Conservation (phyloP, 2,329 filamentous ascomycete species). For the Blastomyces emzantsi region DNA sequence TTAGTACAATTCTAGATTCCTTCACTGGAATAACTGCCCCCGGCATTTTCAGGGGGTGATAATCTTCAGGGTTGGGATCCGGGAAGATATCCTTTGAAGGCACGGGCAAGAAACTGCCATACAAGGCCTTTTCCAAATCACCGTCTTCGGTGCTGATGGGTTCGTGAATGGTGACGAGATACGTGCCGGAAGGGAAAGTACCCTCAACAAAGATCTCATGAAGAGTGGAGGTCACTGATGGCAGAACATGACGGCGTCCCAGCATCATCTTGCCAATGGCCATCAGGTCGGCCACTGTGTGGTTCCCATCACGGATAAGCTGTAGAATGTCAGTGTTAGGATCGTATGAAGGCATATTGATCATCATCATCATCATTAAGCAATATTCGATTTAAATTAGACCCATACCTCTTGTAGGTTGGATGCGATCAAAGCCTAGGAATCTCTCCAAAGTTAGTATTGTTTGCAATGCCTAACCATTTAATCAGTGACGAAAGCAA, state of each 20-base stretch:
- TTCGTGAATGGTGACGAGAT: conserved; percentile 88
- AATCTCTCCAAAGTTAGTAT: not conserved
- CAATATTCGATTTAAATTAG: not conserved
- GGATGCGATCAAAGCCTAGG: conserved; percentile 55
- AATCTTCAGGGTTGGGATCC: conserved; percentile 54
- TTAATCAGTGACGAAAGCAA: not conserved
- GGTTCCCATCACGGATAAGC: conserved; percentile 91
- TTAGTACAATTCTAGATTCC: conserved; percentile 56
- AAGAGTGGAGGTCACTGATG: conserved; percentile 69
- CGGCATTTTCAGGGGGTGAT: conserved; percentile 59
- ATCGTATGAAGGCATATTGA: not conserved
- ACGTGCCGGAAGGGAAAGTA: conserved; percentile 83
- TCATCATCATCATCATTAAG: not conserved
- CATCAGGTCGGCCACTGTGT: conserved; percentile 92
- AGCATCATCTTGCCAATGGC: conserved; percentile 82
- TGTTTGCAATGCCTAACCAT: not conserved
- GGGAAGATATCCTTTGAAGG: conserved; percentile 62
- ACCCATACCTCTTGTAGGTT: conserved; percentile 69
- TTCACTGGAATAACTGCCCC: conserved; percentile 70
- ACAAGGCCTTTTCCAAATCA: conserved; percentile 75
- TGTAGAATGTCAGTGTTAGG: conserved; percentile 24
- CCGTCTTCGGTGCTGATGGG: conserved; percentile 81
- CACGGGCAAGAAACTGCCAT: conserved; percentile 81
- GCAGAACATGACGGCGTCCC: conserved; percentile 81
- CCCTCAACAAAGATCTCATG: conserved; percentile 87